phyloP scores from a whole-genome alignment of 345 rosid genomes.

The Boechera stricta region DNA sequence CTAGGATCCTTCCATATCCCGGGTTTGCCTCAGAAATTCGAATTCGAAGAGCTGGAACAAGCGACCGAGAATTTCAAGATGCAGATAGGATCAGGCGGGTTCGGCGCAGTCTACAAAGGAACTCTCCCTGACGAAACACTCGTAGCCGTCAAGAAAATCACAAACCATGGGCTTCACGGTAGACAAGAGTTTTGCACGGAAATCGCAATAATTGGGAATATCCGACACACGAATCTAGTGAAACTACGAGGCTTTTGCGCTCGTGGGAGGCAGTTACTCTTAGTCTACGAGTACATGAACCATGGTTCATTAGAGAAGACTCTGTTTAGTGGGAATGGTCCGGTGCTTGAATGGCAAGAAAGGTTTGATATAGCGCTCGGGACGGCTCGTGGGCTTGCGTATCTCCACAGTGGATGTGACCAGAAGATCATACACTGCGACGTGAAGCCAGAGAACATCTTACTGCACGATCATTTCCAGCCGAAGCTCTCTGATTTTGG shows the following conservation, averaged over 20 bases:
- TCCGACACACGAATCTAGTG: slow-evolving; percentile 79
- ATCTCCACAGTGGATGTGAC: slow-evolving; percentile 74
- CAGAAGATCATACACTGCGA: slow-evolving; percentile 78
- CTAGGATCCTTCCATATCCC: slow-evolving; percentile 75
- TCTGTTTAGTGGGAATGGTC: slow-evolving; percentile 51
- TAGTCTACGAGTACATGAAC: slow-evolving; percentile 82
- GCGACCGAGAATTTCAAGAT: slow-evolving; percentile 68
- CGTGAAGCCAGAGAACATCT: slow-evolving; percentile 79
- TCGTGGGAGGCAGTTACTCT: slow-evolving; percentile 61
- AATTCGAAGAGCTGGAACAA: slow-evolving; percentile 61
- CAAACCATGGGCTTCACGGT: slow-evolving; percentile 65
- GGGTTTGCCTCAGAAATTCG: slow-evolving; percentile 69
- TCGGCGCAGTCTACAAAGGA: slow-evolving; percentile 75
- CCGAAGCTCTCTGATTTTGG: slow-evolving; percentile 80
- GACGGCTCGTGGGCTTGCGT: slow-evolving; percentile 78
- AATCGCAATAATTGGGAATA: slow-evolving; percentile 71
- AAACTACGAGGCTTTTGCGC: slow-evolving; percentile 82
- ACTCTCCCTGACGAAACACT: slow-evolving; percentile 53
- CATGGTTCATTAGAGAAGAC: slow-evolving; percentile 69
- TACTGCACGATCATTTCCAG: slow-evolving; percentile 67
- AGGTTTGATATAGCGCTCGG: slow-evolving; percentile 74
- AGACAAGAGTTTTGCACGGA: slow-evolving; percentile 80
- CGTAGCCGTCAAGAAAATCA: slow-evolving; percentile 76
- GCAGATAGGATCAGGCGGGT: slow-evolving; percentile 80
- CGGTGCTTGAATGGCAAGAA: slow-evolving; percentile 76